Conservation (phyloP, 768 basidiomycete genomes). For the Mrakia hoshinonis region DNA sequence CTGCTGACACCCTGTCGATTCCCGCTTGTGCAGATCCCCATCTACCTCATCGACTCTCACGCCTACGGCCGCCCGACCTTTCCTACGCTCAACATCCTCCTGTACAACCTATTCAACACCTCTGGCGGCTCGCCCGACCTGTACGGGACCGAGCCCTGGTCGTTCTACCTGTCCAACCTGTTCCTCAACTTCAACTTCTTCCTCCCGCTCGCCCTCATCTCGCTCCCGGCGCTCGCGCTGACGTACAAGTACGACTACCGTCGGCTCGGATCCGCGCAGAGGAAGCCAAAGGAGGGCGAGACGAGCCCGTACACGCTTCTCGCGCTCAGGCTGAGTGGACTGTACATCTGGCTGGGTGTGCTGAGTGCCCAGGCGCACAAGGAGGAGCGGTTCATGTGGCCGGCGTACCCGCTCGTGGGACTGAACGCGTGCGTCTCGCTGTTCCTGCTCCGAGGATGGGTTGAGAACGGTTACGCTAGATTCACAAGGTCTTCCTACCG, state of each 20-base stretch:
- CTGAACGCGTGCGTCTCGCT: conserved; percentile 88
- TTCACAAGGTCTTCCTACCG: conserved; percentile 53
- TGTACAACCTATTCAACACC: conserved; percentile 84
- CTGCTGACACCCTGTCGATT: not conserved
- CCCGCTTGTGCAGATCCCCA: conserved; percentile 58
- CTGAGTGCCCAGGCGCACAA: conserved; percentile 81
- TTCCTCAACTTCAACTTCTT: conserved; percentile 89
- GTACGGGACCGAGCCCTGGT: conserved; percentile 82
- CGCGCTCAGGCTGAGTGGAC: conserved; percentile 66
- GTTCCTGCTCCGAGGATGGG: conserved; percentile 77
- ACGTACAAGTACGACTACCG: conserved; percentile 68
- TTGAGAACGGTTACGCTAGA: conserved; percentile 65
- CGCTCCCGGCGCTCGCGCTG: conserved; percentile 66
- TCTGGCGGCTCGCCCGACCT: conserved; percentile 71
- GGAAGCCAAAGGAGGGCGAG: conserved; percentile 37
- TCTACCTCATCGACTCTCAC: conserved; percentile 69
- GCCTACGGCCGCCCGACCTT: conserved; percentile 72
- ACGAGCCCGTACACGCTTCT: conserved; percentile 68
- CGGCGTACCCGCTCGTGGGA: conserved; percentile 79
- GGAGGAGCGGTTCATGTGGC: conserved; percentile 98
- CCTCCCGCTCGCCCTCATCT: conserved; percentile 66
- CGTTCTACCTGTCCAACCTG: conserved; percentile 80
- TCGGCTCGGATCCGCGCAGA: conserved; percentile 58
- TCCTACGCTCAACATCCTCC: conserved; percentile 86
- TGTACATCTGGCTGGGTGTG: conserved; percentile 84